These are phyloP conservation scores for Alopecurus myosuroides DNA, from an alignment of 176 grass and related monocot genomes.

Conservation along the genomic window DNA sequence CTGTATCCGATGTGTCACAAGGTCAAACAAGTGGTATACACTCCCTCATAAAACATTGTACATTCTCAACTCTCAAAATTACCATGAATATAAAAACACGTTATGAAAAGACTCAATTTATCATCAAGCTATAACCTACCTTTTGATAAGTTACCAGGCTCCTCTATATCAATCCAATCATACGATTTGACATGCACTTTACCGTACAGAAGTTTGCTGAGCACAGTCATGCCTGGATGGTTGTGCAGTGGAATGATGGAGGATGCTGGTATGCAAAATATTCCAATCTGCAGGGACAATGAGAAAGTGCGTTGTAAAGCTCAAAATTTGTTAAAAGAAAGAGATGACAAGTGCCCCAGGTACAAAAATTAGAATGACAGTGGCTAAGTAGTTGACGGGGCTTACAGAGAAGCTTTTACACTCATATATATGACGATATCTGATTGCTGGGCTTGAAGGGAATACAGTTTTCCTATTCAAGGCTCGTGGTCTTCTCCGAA, in stretches of 20 bases:
- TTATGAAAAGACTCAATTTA: neutral
- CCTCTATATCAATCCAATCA: slow-evolving; percentile 49
- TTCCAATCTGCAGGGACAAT: slow-evolving; percentile 58
- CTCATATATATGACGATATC: slow-evolving; percentile 65
- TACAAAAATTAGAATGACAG: neutral
- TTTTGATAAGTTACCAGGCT: slow-evolving; percentile 27
- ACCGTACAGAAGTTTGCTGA: slow-evolving; percentile 75
- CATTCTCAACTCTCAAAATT: neutral
- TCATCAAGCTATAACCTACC: slow-evolving; percentile 6
- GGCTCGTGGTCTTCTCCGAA: slow-evolving; percentile 29
- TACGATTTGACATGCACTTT: slow-evolving; percentile 58
- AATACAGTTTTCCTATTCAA: slow-evolving; percentile 32
- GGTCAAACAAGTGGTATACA: neutral
- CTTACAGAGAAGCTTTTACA: slow-evolving; percentile 62
- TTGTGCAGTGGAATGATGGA: slow-evolving; percentile 80
- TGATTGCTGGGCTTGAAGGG: slow-evolving; percentile 52
- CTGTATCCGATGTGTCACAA: neutral
- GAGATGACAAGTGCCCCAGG: neutral
- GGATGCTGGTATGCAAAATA: slow-evolving; percentile 74
- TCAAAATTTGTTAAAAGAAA: neutral
- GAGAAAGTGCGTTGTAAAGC: neutral
- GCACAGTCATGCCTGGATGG: slow-evolving; percentile 73
- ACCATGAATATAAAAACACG: neutral
- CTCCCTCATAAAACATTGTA: neutral
- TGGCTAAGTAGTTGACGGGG: neutral